These are phyloP conservation scores for Kwoniella heveanensis DNA, from an alignment of 768 basidiomycete species.

Conservation along the genomic window DNA sequence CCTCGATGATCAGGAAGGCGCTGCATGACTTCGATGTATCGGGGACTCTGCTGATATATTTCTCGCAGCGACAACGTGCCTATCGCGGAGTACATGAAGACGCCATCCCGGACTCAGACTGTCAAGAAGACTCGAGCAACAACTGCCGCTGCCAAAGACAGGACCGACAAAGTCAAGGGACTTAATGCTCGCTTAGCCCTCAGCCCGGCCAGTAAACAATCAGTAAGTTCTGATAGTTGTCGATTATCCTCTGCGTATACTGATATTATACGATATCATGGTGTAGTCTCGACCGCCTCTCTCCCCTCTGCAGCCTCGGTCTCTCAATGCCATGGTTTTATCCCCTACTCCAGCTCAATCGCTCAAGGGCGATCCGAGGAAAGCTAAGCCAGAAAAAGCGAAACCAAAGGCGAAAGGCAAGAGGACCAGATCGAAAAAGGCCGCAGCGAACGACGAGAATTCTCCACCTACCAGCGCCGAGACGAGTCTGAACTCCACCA, in stretches of 20 bases:
- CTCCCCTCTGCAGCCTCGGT: constrained; percentile 44
- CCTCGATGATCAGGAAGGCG: too few relatives aligned
- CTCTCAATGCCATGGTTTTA: constrained; percentile 26
- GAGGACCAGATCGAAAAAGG: constrained; percentile 22
- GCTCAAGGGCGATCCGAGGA: constrained; percentile 15
- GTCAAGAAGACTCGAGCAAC: constrained; percentile 53
- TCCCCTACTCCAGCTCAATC: constrained; percentile 14
- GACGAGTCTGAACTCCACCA: background rate
- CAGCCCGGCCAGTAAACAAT: constrained; percentile 35
- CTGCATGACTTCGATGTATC: too few relatives aligned
- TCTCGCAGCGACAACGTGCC: constrained; percentile 25
- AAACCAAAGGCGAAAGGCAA: constrained; percentile 27
- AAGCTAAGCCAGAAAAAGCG: constrained; percentile 13
- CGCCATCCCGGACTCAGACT: constrained; percentile 49
- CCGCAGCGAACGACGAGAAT: constrained; percentile 10
- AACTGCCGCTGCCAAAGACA: constrained; percentile 41
- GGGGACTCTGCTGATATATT: background rate
- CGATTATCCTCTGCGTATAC: too few relatives aligned
- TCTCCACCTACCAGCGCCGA: constrained; percentile 10
- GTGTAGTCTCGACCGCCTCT: constrained; percentile 27
- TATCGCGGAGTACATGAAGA: constrained; percentile 51
- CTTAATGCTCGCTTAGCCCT: constrained; percentile 34
- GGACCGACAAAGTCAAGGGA: constrained; percentile 41
- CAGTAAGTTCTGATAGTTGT: too few relatives aligned
- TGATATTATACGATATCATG: background rate